Evolutionary conservation across 1,284 basidiomycete genomes (phyloP), one percentile per base, ranked within the genome.

Genomic region (Boletus albobrunnescens): DNA sequence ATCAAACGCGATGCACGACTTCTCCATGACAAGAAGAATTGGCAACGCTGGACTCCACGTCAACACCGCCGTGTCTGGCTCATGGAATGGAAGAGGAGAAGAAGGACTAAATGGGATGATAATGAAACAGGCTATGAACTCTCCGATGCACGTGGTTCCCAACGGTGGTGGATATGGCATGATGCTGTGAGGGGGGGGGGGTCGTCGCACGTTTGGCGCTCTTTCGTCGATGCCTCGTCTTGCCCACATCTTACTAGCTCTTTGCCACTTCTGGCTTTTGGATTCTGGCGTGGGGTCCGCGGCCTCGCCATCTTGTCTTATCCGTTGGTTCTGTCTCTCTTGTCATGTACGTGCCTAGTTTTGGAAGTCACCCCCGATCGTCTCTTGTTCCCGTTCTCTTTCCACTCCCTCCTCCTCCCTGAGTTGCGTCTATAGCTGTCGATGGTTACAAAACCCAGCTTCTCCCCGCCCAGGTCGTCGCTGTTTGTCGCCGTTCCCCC

Each of bases 121-220:
- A 49, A 65, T 70, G 62, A 67, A 67, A 39, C 66, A 63, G 30
- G 38, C 52, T 7, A 52, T 68, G 52, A 55, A 54, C 36, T 51
- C 58, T 24, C 61, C 72, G 14, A 71, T 75, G 53, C 64, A 62
- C 49, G 61, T 71, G 43, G 68, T 69, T 41, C 60, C 70, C 47
- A 63, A 51, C 28, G 44, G 44, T 47, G 62, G 64, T 32, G 71
- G 64, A 44, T 75, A 72, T 60, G 63, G 65, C 22, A 60, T 73
- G 56, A 71, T 75, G 65, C 60, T 75, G 59, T 75, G 56, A 70
- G 49, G 51, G 26, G 26, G 28, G 22, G n/a, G n/a, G n/a, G n/a
- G n/a, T 36, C 30, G 31, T 43, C 43, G 45, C 56, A 20, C 48
- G 47, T 55, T 46, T 32, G 30, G 16, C 22, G n/a, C 14, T 22